Conservation (phyloP, 2,329 filamentous ascomycete species). For the Ceratocystis colombiana region DNA sequence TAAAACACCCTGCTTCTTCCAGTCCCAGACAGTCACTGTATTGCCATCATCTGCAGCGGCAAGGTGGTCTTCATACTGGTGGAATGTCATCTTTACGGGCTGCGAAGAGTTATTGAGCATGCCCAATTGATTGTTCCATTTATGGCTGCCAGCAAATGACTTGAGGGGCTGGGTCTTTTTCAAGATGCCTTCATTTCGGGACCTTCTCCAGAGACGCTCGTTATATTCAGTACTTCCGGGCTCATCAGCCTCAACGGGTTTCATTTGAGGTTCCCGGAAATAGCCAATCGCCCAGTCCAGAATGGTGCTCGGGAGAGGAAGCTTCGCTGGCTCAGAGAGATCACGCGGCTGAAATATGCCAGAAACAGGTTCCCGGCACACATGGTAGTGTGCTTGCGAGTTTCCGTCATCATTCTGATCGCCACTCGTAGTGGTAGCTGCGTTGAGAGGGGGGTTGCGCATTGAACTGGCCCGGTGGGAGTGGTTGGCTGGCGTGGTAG, state of each 20-base stretch:
- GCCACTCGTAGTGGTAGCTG: constrained; percentile 43
- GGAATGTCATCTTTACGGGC: constrained; percentile 86
- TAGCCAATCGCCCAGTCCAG: constrained; percentile 96
- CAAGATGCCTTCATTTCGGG: constrained; percentile 86
- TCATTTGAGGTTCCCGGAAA: constrained; percentile 98
- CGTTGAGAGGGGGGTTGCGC: constrained; percentile 19
- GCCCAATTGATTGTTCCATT: constrained; percentile 74
- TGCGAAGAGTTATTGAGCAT: constrained; percentile 85
- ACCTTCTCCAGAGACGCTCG: constrained; percentile 80
- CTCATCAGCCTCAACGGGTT: constrained; percentile 87
- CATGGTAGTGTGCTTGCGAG: constrained; percentile 60
- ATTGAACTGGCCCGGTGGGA: constrained; percentile 30
- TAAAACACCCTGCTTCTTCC: constrained; percentile 64
- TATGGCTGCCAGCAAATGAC: constrained; percentile 69
- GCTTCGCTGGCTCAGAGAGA: constrained; percentile 45
- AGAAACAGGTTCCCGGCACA: constrained; percentile 68
- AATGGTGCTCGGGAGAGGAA: constrained; percentile 76
- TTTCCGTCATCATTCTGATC: constrained; percentile 63
- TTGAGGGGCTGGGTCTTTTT: constrained; percentile 90
- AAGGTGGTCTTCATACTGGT: constrained; percentile 94
- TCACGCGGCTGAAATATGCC: constrained; percentile 60
- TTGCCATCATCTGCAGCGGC: constrained; percentile 90
- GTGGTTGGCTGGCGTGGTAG: constrained; percentile 26
- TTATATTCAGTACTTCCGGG: constrained; percentile 96
- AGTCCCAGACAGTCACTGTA: constrained; percentile 87